Evolutionary conservation across 768 basidiomycete species (phyloP).

Genomic region (Sistotremastrum suecicum): DNA sequence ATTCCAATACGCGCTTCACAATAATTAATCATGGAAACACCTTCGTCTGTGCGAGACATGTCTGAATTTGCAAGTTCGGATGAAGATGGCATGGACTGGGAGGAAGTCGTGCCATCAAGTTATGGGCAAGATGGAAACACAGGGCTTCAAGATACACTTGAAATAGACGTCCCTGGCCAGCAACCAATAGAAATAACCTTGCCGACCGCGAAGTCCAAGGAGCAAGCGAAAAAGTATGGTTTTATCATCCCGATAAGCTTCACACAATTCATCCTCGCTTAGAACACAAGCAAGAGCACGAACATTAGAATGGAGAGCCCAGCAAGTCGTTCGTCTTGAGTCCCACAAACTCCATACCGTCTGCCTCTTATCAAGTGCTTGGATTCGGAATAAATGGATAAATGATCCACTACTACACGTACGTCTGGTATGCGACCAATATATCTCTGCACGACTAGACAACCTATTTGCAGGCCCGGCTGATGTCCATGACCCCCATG

Average conservation of each 20-base stretch:
- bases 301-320: constrained; percentile 34
- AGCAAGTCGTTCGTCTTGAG: constrained; percentile 61
- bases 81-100: constrained; percentile 71
- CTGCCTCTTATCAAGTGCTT: constrained; percentile 60
- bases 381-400: constrained; percentile 67
- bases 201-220: constrained; percentile 4
- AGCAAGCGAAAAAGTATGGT: constrained; percentile 14
- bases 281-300: constrained; percentile 23
- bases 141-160: constrained; percentile 21
- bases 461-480: constrained; percentile 48
- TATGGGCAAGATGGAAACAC: constrained; percentile 2
- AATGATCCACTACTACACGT: constrained; percentile 79
- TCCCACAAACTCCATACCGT: constrained; percentile 87
- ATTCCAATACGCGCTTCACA: no score
- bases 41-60: no score
- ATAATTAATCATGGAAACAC: no score
- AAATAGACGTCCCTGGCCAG: constrained; percentile 65
- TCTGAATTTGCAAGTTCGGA: background rate
- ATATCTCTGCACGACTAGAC: constrained; percentile 4
- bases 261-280: background rate
- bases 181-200: constrained; percentile 18
- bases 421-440: constrained; percentile 12
- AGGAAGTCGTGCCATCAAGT: constrained; percentile 38
- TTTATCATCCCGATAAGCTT: constrained; percentile 30
- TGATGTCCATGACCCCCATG: constrained; percentile 78